Base-by-base conservation (phyloP, 495 filamentous ascomycete genomes). In the Apiosordaria backusii region DNA sequence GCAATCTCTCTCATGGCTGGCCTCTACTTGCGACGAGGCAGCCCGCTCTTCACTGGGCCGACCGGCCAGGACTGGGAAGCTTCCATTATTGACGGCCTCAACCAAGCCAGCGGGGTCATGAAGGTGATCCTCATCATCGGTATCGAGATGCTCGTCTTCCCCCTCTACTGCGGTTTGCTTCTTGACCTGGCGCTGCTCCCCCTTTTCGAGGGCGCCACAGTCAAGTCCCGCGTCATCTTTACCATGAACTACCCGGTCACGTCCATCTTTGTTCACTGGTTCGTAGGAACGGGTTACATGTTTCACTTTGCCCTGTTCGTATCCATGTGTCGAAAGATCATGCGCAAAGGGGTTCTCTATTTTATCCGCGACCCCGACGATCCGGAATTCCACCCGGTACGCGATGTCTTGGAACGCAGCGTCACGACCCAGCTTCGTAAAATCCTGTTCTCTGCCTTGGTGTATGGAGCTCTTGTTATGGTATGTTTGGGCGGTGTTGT, bases 281-380 rank as follows among this genome's bases (percentile, higher is more conserved):
- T 99, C 75, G 88, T 97, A 59, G 95, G 95, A 22, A 99, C 95
- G 5, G 97, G 93, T 68, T 99, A 99, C 77, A 99, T 99, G 95
- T 99, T 99, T 77, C 95, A 99, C 74, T 99, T 99, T 75, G 95
- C 95, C 22, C 83, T 98, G 16, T 99, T 99, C 74, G 95, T 99
- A 55, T 93, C 93, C 53, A 98, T 99, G 95, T 99, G 95, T 77
- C 88, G 95, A 60, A 97, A 97, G 80, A 97, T 98, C 61, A 89
- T 99, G 89, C 87, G 95, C 66, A 89, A 82, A 60, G 95, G 95
- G 52, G 95, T 98, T 57, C 84, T 99, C 62, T 97, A 97, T 80
- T 99, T 99, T 77, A 98, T 99, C 70, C 90, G 95, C 54, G 95
- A 99, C 77, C 95, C 95, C 15, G 96, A 99, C 79, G 95, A 99